Conservation (phyloP, 176 grass and related monocot genomes). For the Typha latifolia region DNA sequence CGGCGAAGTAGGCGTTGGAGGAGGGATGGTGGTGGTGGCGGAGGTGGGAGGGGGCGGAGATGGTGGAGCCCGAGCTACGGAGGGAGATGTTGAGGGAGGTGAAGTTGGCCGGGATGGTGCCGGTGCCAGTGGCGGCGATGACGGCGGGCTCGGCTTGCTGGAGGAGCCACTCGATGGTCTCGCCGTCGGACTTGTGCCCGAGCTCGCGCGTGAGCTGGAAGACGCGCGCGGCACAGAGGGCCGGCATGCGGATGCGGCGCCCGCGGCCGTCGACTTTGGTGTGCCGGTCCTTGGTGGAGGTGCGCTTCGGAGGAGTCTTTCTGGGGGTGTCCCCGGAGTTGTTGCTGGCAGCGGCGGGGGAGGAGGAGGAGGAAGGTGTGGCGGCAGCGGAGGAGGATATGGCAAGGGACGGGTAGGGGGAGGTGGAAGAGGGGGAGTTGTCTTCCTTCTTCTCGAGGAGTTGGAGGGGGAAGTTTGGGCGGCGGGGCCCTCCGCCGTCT, state of each 20-base stretch:
- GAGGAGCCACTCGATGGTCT: conserved; percentile 32
- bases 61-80: conserved; percentile 20
- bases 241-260: conserved; percentile 27
- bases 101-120: conserved; percentile 27
- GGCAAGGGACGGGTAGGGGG: conserved; percentile 12
- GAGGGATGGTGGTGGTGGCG: conserved; percentile 20
- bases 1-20: conserved; percentile 5
- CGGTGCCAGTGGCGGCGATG: conserved; percentile 23
- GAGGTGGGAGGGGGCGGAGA: conserved; percentile 28
- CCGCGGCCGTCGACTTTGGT: conserved; percentile 30
- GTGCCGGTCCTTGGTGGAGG: conserved; percentile 27
- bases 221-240: conserved; percentile 21
- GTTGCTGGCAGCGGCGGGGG: background rate
- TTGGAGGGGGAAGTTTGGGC: conserved; percentile 22
- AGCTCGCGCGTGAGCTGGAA: conserved; percentile 30
- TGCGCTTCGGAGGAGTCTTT: conserved; percentile 16
- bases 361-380: conserved; percentile 4
- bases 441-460: conserved; percentile 29
- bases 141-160: conserved; percentile 29
- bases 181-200: conserved; percentile 26
- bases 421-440: conserved; percentile 11
- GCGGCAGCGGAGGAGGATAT: conserved; percentile 15
- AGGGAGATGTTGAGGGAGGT: conserved; percentile 32
- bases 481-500: background rate
- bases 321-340: background rate